Conservation (phyloP, 495 filamentous ascomycete species). For the Aspergillus conjunctus region DNA sequence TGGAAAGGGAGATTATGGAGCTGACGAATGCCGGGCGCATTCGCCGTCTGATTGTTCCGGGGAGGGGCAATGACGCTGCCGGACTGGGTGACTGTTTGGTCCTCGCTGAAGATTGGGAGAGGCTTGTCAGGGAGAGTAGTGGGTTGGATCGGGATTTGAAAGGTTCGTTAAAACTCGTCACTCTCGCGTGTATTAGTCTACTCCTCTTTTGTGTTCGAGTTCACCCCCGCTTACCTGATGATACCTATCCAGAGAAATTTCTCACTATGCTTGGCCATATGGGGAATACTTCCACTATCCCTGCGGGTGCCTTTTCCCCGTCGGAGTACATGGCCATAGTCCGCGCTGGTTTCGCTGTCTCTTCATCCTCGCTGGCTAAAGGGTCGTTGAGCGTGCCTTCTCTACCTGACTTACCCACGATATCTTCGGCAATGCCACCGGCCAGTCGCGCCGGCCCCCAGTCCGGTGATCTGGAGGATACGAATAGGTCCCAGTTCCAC, state of each 20-base stretch:
- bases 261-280: constrained; percentile 54
- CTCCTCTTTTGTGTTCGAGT: not conserved
- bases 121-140: constrained; percentile 48
- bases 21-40: constrained; percentile 60
- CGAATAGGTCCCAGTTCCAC: constrained; percentile 31
- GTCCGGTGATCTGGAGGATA: not conserved
- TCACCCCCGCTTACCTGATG: not conserved
- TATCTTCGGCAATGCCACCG: constrained; percentile 48
- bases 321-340: constrained; percentile 62
- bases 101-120: constrained; percentile 63
- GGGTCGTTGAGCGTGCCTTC: constrained; percentile 53
- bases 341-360: constrained; percentile 70
- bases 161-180: constrained; percentile 31
- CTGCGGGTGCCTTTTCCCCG: constrained; percentile 46
- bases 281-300: constrained; percentile 55
- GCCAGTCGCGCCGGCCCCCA: constrained; percentile 43
- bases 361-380: constrained; percentile 49
- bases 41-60: constrained; percentile 66
- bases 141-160: constrained; percentile 52
- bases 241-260: constrained; percentile 51
- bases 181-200: not conserved
- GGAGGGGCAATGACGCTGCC: constrained; percentile 59
- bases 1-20: constrained; percentile 73
- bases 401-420: constrained; percentile 53
- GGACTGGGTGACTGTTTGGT: constrained; percentile 72